These are phyloP conservation scores for Cubamyces sp. DNA, from an alignment of 768 basidiomycete genomes.

Conservation along the genomic window DNA sequence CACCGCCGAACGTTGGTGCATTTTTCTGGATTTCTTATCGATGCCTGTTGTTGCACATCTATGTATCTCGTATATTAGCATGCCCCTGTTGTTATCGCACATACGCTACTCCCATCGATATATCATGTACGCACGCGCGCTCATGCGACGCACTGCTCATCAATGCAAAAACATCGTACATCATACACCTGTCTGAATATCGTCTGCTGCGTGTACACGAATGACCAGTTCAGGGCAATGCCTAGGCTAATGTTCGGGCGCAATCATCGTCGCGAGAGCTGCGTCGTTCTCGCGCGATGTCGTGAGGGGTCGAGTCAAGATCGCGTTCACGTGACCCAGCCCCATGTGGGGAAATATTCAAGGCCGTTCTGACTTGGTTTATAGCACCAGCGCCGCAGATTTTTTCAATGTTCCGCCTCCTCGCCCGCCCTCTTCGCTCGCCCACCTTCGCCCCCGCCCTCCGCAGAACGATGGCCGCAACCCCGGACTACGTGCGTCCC, in stretches of 20 bases:
- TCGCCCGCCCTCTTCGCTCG: constrained; percentile 37
- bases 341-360: constrained; percentile 11
- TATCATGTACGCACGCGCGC: constrained; percentile 3
- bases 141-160: neutral
- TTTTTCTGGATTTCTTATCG: no score
- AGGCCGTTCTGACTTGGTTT: constrained; percentile 21
- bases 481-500: constrained; percentile 62
- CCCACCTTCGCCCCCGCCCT: constrained; percentile 26
- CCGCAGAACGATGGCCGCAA: constrained; percentile 62
- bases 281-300: neutral
- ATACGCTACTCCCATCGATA: constrained; percentile 3
- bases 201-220: neutral
- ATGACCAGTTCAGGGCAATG: neutral
- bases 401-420: constrained; percentile 39
- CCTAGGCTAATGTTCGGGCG: constrained; percentile 5
- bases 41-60: neutral
- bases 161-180: neutral
- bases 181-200: no score
- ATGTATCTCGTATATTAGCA: constrained; percentile 14
- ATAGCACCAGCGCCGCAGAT: constrained; percentile 24
- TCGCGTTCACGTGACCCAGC: constrained; percentile 18
- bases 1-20: no score
- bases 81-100: constrained; percentile 3
- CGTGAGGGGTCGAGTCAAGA: constrained; percentile 16
- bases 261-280: neutral